Evolutionary conservation across 2,329 filamentous ascomycete genomes (phyloP).

Genomic region (Penicillium hesseltinei): DNA sequence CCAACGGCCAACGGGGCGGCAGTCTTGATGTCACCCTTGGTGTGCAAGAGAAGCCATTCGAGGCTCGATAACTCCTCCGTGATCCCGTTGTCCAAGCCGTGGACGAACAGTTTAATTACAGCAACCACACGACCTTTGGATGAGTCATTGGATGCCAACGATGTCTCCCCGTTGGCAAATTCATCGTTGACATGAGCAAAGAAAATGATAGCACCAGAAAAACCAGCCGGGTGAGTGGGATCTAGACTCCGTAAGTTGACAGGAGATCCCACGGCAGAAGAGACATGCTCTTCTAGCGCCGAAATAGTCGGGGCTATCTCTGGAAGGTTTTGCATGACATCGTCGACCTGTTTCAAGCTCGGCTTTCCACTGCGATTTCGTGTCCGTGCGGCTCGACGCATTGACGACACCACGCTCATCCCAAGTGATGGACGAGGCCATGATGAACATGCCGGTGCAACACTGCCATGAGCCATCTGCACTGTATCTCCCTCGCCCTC

Average conservation of each 20-base stretch:
- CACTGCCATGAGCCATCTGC: background rate
- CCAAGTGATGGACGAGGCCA: background rate
- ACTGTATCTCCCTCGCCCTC: background rate
- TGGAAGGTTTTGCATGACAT: background rate
- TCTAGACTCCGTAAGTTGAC: background rate
- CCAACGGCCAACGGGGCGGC: background rate
- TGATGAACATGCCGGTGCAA: background rate
- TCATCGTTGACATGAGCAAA: background rate
- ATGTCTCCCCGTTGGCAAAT: background rate
- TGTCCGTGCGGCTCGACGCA: background rate
- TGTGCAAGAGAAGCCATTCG: constrained; percentile 1
- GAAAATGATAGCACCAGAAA: constrained; percentile 4
- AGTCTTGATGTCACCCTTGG: background rate
- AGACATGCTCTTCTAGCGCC: constrained; percentile 2
- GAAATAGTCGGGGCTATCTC: background rate
- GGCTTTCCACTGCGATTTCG: background rate
- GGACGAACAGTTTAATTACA: background rate
- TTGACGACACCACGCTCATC: background rate
- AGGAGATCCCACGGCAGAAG: background rate
- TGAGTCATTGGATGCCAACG: background rate
- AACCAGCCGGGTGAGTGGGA: background rate
- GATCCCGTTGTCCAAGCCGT: background rate
- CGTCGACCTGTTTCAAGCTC: background rate
- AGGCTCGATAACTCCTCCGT: constrained; percentile 2
- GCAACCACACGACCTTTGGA: background rate